These are phyloP conservation scores for Lactifluus hygrophoroides DNA, from an alignment of 768 basidiomycete species.

Conservation along the genomic window DNA sequence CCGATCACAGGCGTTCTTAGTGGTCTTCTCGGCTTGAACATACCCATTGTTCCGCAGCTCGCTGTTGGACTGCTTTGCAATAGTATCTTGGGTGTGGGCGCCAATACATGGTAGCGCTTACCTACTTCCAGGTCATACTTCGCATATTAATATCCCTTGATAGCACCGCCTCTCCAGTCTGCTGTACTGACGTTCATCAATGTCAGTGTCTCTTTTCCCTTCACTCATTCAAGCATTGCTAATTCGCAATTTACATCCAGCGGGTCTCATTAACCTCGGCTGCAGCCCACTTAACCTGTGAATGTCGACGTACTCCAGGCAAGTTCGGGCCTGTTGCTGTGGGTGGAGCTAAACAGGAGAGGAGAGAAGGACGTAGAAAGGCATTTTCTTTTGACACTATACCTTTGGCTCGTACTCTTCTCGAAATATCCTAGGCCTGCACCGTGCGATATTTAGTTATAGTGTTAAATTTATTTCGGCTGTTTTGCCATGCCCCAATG, in stretches of 20 bases:
- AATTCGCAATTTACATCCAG: neutral
- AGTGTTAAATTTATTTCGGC: too few relatives aligned
- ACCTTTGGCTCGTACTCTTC: too few relatives aligned
- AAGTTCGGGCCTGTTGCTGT: too few relatives aligned
- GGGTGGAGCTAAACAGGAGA: too few relatives aligned
- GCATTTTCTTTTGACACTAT: too few relatives aligned
- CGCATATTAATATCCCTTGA: neutral
- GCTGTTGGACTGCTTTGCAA: neutral
- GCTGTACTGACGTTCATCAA: neutral
- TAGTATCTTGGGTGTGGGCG: neutral
- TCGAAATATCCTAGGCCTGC: too few relatives aligned
- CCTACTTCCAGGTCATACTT: neutral
- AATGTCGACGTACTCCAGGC: conserved; percentile 23
- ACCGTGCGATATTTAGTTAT: too few relatives aligned
- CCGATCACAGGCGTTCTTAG: fast-evolving
- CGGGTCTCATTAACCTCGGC: neutral
- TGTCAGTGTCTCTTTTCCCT: neutral
- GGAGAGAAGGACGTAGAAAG: too few relatives aligned
- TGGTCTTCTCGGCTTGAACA: neutral
- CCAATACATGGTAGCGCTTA: neutral
- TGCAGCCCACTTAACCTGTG: conserved; percentile 58
- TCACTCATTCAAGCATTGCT: neutral
- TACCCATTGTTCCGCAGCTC: neutral
- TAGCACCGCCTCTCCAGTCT: neutral
- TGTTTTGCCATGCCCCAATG: too few relatives aligned